phyloP scores from a whole-genome alignment of 305 asterid genomes.

The Solanum aculeatissimum region DNA sequence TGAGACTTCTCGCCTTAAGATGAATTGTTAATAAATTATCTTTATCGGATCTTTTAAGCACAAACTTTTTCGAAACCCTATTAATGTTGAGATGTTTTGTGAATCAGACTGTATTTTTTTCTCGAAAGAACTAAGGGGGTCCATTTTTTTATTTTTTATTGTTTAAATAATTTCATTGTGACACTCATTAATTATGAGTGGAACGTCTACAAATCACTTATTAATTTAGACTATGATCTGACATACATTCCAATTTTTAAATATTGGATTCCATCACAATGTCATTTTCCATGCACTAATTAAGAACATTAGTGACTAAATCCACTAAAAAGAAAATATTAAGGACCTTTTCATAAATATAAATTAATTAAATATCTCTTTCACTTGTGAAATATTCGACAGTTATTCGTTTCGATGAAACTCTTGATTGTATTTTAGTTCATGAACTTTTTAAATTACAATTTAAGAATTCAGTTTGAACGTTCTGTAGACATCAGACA shows the following conservation, averaged over 20 bases:
- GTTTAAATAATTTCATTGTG: background rate
- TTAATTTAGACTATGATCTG: background rate
- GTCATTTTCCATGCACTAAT: background rate
- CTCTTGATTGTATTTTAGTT: background rate
- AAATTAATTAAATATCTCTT: background rate
- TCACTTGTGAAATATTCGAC: background rate
- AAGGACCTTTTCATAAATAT: background rate
- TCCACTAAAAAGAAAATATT: background rate
- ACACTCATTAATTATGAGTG: background rate
- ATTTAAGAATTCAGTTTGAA: background rate
- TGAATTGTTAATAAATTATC: no score
- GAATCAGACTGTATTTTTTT: background rate
- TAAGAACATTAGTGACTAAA: background rate
- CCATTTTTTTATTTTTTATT: background rate
- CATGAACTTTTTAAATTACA: background rate
- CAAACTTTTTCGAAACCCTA: fast-evolving
- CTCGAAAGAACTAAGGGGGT: background rate
- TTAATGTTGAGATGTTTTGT: fast-evolving
- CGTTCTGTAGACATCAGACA: background rate
- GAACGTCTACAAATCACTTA: background rate
- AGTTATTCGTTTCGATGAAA: background rate
- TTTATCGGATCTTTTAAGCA: no score
- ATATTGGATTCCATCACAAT: background rate
- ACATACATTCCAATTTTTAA: background rate
- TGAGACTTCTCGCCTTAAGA: no score